Percentiles rank a stretch among this genome's conserved stretches.
Evolutionary conservation across 2,329 filamentous ascomycete genomes (phyloP).

Genomic region (Trichophyton mentagrophytes): DNA sequence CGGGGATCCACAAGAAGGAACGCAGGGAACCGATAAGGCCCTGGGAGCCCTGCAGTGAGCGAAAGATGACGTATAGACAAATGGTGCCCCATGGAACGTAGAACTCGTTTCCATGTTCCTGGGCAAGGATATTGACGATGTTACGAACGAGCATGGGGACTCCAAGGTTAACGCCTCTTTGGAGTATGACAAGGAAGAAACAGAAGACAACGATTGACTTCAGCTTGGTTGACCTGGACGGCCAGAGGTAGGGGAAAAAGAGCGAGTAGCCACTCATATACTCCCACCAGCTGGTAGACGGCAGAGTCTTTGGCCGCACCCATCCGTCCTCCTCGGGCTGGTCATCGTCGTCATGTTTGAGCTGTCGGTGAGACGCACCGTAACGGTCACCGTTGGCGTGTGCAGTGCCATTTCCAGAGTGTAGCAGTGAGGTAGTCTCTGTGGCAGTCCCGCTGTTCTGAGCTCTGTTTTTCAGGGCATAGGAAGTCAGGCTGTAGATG

Average conservation of each 20-base stretch:
- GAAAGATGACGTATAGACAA: conserved; percentile 61
- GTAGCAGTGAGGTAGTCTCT: conserved; percentile 33
- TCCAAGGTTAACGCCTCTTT: conserved; percentile 72
- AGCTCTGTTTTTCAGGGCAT: conserved; percentile 33
- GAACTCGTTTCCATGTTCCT: conserved; percentile 39
- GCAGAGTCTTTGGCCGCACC: conserved; percentile 75
- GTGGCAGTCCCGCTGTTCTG: conserved; percentile 26
- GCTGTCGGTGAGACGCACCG: conserved; percentile 37
- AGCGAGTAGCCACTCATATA: conserved; percentile 84
- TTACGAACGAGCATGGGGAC: conserved; percentile 70
- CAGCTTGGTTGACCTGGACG: conserved; percentile 61
- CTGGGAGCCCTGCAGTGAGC: conserved; percentile 75
- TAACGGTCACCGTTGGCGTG: conserved; percentile 40
- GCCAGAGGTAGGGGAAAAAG: conserved; percentile 96
- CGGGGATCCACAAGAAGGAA: conserved; percentile 84
- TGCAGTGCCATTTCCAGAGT: conserved; percentile 22
- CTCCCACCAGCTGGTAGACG: conserved; percentile 88
- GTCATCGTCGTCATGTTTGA: conserved; percentile 45
- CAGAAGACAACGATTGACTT: conserved; percentile 71
- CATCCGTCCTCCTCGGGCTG: conserved; percentile 48
- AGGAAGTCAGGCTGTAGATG: conserved; percentile 44
- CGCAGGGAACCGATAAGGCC: conserved; percentile 73
- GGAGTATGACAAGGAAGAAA: conserved; percentile 64
- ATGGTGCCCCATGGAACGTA: conserved; percentile 62
- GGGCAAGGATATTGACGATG: conserved; percentile 63